Conservation (phyloP, 129 eudicot genomes). For the Smallanthus sonchifolius region DNA sequence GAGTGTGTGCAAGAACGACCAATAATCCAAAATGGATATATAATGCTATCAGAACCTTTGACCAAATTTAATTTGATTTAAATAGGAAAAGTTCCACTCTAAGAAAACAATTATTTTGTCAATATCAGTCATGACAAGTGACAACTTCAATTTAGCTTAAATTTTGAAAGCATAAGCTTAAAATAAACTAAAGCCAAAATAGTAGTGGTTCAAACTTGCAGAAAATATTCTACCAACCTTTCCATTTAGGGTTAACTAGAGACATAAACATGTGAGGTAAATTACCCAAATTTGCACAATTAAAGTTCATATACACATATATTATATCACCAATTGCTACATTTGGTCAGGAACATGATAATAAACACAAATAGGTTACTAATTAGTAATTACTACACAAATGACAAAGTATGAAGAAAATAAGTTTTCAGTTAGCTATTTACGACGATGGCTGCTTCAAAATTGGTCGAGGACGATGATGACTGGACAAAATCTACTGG, state of each 20-base stretch:
- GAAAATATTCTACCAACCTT: not conserved
- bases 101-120: not conserved
- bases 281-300: not conserved
- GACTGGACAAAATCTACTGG: too few species aligned
- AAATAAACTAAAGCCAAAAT: not conserved
- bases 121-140: not conserved
- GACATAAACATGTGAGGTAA: not conserved
- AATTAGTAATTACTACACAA: too few species aligned
- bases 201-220: not conserved
- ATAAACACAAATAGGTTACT: too few species aligned
- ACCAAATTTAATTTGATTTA: too few species aligned
- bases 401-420: too few species aligned
- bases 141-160: constrained; percentile 4
- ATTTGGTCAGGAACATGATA: too few species aligned
- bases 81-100: not conserved
- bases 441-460: too few species aligned
- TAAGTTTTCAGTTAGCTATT: too few species aligned
- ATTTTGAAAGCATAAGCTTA: not conserved
- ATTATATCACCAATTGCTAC: too few species aligned
- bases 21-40: not conserved
- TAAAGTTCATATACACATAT: too few species aligned
- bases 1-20: not conserved
- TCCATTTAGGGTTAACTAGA: constrained; percentile 1
- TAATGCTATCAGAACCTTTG: too few species aligned
- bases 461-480: too few species aligned